Base-by-base conservation (phyloP, 345 rosid genomes). In the Eucalyptus melliodora region DNA sequence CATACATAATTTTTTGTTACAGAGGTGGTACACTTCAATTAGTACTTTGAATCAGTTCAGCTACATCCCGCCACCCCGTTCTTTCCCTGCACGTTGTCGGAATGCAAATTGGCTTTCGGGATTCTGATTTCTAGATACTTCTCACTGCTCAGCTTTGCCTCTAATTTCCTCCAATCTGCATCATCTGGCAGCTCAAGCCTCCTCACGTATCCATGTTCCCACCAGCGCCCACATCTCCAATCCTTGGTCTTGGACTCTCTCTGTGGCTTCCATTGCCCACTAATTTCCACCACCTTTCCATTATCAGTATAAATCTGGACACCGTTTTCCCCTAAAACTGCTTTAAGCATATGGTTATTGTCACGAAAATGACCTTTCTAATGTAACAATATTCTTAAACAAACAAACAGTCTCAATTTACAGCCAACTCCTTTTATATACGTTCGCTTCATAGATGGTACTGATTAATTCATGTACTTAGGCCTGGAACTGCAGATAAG, bases 181-280 rank as follows among this genome's bases (percentile, higher is more conserved):
- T 97, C 98, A 87, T 93, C 93, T 6, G 97, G 98, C 44, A 97
- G 94, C 95, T 96, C 99, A 80, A 97, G 95, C 93, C 96, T 95
- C 90, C 99, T 93, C 15, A 95, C 97, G 47, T 87, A 96, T 34
- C 99, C 99, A 88, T 92, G 87, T 86, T 95, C 97, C 99, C 98
- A 97, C 99, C 99, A 97, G 31, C 92, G 91, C 50, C 95, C 95
- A 88, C 93, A 94, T 91, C 96, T 95, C 99, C 99, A 97, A 62
- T 97, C 99, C 89, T 91, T 92, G 42, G 92, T 53, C 90, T 92
- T 94, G 5, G 88, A 26, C 88, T 91, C 92, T 88, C 83, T 92
- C 85, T 92, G 93, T 67, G 88, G 94, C 93, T 94, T 95, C 96
- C 96, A 95, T 80, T 91, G 95, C 88, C 96, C 99, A 90, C 95